Conservation (phyloP, 1,139 yeast genomes). For the Protomyces gravidus region DNA sequence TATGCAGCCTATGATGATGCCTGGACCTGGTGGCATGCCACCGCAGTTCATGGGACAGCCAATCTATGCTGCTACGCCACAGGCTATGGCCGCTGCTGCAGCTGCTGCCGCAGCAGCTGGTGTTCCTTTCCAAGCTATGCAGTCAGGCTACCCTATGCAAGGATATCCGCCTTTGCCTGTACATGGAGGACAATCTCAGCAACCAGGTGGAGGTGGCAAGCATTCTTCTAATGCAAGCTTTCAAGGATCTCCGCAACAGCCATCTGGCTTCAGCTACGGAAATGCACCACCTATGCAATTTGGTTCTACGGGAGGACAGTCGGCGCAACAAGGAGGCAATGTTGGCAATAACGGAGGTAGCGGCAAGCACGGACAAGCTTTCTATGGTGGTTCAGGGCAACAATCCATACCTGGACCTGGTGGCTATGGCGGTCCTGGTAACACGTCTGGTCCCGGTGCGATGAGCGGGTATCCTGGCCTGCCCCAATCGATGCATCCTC, state of each 20-base stretch:
- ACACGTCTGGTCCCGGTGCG: background rate
- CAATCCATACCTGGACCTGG: background rate
- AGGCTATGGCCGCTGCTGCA: conserved; percentile 12
- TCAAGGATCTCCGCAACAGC: background rate
- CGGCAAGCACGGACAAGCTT: background rate
- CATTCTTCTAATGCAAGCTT: background rate
- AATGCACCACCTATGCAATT: too few relatives aligned
- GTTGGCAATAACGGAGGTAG: background rate
- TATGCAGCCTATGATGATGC: background rate
- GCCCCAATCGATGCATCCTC: too few relatives aligned
- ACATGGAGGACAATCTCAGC: background rate
- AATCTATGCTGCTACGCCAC: conserved; percentile 12
- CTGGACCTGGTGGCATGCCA: background rate
- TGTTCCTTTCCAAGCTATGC: conserved; percentile 26
- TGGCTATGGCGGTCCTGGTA: background rate
- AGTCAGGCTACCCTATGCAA: conserved; percentile 24
- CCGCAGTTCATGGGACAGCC: background rate
- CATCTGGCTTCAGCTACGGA: background rate
- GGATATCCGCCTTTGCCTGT: conserved; percentile 19
- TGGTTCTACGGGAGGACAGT: background rate
- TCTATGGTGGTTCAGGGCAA: background rate
- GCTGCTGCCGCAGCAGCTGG: conserved; percentile 29
- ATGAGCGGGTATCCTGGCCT: background rate
- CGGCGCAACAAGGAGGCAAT: background rate
- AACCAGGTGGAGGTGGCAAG: background rate